Conservation (phyloP, 495 filamentous ascomycete species). For the Xylaria nigripes region DNA sequence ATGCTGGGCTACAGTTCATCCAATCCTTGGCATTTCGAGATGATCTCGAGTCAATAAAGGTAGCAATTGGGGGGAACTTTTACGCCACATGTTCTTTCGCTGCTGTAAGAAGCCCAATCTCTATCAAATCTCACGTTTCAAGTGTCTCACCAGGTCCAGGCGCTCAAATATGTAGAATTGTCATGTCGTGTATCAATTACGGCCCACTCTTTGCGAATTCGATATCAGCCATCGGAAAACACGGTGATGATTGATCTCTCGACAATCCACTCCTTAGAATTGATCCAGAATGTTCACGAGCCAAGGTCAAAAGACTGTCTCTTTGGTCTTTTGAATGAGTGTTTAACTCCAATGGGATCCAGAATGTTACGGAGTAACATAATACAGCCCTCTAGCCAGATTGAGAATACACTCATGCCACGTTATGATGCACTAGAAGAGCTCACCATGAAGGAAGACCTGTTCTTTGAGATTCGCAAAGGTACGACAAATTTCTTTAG, state of each 20-base stretch:
- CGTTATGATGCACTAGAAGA: conserved; percentile 83
- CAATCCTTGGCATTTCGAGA: conserved; percentile 67
- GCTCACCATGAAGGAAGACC: conserved; percentile 72
- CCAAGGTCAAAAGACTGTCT: conserved; percentile 67
- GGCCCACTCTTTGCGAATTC: conserved; percentile 72
- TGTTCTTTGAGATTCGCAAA: conserved; percentile 72
- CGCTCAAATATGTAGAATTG: conserved; percentile 71
- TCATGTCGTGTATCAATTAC: conserved; percentile 54
- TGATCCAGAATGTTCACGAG: conserved; percentile 80
- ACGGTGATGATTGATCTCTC: conserved; percentile 91
- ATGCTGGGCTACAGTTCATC: conserved; percentile 67
- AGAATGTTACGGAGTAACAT: conserved; percentile 73
- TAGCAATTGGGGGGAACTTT: conserved; percentile 73
- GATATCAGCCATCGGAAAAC: conserved; percentile 80
- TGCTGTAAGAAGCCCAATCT: conserved; percentile 51
- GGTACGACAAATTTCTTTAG: conserved; percentile 28
- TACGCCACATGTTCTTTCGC: conserved; percentile 85
- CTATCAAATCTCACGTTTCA: background rate
- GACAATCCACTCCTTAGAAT: conserved; percentile 75
- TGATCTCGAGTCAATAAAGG: conserved; percentile 69
- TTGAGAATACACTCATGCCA: conserved; percentile 46
- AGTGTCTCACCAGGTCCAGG: conserved; percentile 38
- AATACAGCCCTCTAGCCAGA: conserved; percentile 79
- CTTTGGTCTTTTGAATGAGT: conserved; percentile 77
- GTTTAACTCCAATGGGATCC: conserved; percentile 78